Base-by-base conservation (phyloP, 2,329 filamentous ascomycete genomes). In the Myotisia sp. region DNA sequence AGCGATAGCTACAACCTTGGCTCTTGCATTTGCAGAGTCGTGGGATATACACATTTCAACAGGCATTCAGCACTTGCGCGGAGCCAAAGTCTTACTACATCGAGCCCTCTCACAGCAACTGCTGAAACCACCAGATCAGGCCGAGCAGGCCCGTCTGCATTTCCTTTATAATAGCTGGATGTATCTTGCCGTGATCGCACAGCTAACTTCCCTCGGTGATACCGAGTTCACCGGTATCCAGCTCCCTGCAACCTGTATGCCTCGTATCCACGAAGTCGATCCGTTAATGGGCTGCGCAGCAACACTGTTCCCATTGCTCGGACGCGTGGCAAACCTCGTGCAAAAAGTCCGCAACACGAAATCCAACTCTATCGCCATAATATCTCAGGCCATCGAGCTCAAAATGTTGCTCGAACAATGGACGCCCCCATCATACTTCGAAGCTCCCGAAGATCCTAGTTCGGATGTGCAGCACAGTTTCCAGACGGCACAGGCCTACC, bases 91-190 rank as follows among this genome's bases (percentile, higher is more conserved):
- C 10, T 53, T 81, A 34, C 68, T 81, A 36, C 67, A 70, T 33
- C 68, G 71, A 45, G 70, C 73, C 3, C 53, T 79, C 16, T 53
- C 58, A 37, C 54, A 64, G 44, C 56, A 53, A 5, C 43, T 50
- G 3, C 54, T 54, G 32, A 46, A 48, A 4, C 48, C 45, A 3
- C 37, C 61, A 20, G 48, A 47, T n/a, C 65, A 63, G 3, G 51
- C 62, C 16, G 67, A 72, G 28, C 50, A 70, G 8, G 57, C 63
- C 24, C 60, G 74, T 5, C 56, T 81, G 16, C 71, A 70, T 36
- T 81, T 81, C 44, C 59, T 82, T 12, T 77, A 74, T 55, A 80
- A 79, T 47, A 73, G 71, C 3, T 81, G 74, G 72, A 65, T 80
- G 5, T 82, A 81, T 46, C 76, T 80, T 68, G 75, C 80, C 49